Base-by-base conservation (phyloP, 305 asterid genomes). In the Plantago coronopus region DNA sequence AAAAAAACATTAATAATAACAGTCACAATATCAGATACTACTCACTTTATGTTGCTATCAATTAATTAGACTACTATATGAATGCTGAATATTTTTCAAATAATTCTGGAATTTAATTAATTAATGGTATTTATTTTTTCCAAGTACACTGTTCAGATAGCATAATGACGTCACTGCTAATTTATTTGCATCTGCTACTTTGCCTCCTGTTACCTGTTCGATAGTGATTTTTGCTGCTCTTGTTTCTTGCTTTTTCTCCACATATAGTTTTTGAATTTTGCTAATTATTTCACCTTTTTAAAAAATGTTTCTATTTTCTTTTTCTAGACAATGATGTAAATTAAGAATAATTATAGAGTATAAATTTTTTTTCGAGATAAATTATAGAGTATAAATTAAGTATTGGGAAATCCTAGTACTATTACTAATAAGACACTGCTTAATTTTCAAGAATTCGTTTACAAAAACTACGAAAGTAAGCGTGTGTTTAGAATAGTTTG, bases 131-230 rank as follows among this genome's bases (percentile, higher is more conserved):
- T 34, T 34, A 34, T 34, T 34, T 34, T 9, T 34, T n/a, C 31
- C 7, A 34, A 34, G 40, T 34, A 34, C 12, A 87, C 95, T 82
- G 77, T 87, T 78, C 76, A 76, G 81, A 68, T 77, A 68, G 74
- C 47, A 63, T 66, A 3, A 45, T 82, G 89, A 86, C 46, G 85
- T 79, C 91, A 81, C 45, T 17, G 58, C 43, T 48, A 56, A 80
- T 78, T 77, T 79, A 76, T 75, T 78, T 66, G 61, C 78, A 69
- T 79, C 74, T 69, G 76, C 67, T 73, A 38, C 67, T 69, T 76
- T 64, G 27, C 23, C 57, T 17, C 38, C 7, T 13, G 12, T 17
- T 51, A 31, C 78, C 74, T 75, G 65, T 72, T 44, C 72, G 80
- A 81, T 61, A 71, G 75, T 64, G 87, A 81, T 73, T 17, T 53